Conservation (phyloP, 2,329 filamentous ascomycete genomes). For the Claviceps sp. region DNA sequence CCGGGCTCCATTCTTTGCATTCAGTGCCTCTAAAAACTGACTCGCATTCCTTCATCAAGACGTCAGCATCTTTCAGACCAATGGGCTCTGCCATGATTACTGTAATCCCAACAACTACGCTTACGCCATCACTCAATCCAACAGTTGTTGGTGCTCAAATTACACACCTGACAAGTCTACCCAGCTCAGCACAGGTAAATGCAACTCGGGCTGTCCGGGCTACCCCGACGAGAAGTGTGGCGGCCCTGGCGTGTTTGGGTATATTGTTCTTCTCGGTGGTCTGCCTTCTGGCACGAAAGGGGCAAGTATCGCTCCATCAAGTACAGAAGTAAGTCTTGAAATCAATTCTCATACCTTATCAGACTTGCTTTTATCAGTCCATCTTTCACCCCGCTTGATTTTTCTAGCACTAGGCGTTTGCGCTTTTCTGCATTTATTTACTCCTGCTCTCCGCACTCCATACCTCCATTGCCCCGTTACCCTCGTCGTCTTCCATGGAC, state of each 20-base stretch:
- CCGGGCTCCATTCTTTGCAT: background rate
- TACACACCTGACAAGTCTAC: slow-evolving; percentile 40
- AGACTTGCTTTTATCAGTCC: background rate
- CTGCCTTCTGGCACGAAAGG: slow-evolving; percentile 42
- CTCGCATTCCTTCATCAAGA: slow-evolving; percentile 23
- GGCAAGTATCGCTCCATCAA: slow-evolving; percentile 10
- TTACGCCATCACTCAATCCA: slow-evolving; percentile 53
- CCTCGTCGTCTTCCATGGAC: background rate
- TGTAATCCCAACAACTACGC: slow-evolving; percentile 43
- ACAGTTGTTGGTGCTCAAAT: slow-evolving; percentile 64
- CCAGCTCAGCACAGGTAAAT: slow-evolving; percentile 31
- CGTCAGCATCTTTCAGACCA: slow-evolving; percentile 47
- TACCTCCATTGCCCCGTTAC: background rate
- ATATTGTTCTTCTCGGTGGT: slow-evolving; percentile 40
- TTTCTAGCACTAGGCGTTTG: background rate
- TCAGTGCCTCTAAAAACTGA: background rate
- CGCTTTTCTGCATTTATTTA: background rate
- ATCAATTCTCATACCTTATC: background rate
- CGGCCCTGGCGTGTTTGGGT: slow-evolving; percentile 47
- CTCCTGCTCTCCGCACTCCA: background rate
- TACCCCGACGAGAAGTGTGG: slow-evolving; percentile 56
- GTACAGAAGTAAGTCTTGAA: slow-evolving; percentile 15
- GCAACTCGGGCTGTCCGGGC: slow-evolving; percentile 51
- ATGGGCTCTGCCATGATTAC: slow-evolving; percentile 51
- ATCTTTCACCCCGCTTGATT: background rate